Base-by-base conservation (phyloP, 2,329 filamentous ascomycete species). In the Aspergillus clavatus region DNA sequence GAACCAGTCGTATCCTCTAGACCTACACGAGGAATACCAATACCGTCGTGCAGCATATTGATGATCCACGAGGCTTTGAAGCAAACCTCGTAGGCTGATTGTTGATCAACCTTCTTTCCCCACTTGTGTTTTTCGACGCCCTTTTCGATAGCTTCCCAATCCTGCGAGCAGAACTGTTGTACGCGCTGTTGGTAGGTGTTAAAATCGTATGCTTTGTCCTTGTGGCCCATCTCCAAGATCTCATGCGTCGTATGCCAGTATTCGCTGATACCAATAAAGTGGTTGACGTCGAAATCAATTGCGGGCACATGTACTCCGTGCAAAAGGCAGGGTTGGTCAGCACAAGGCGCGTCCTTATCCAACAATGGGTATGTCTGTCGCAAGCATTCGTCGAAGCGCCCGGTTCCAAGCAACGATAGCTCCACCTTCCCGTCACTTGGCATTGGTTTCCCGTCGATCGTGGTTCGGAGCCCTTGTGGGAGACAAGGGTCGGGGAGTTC, bases 161-260 rank as follows among this genome's bases (percentile, higher is more conserved):
- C 81, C 56, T 84, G 82, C 36, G 80, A 84, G 66, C 93, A 98
- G 60, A 95, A 97, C 5, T 87, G 80, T 49, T 83, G 78, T 4
- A 97, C 93, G 27, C 85, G 82, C 51, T 84, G 76, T 62, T 97
- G 90, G 58, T 97, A 98, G 0, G 86, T 89, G 50, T 84, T 80
- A 55, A 95, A 87, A 60, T 97, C 89, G 65, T 97, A 98, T 0
- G 87, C 82, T 54, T 87, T 84, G 55, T 83, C 79, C 55, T 87
- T 84, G 52, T 87, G 82, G 3, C 82, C 82, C 73, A 81, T 80
- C 48, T 85, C 80, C 57, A 98, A 97, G 2, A 97, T 84, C 43
- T 93, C 89, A 58, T 98, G 93, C 0, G 93, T 98, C 0, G 91
- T 95, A 66, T 98, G 93, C 91, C 93, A 98, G 69, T 95, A 98